Percentiles rank a stretch among this genome's conserved stretches.
These are phyloP conservation scores for Tolypocladium tropicale DNA, from an alignment of 2,329 filamentous ascomycete genomes.

Conservation along the genomic window DNA sequence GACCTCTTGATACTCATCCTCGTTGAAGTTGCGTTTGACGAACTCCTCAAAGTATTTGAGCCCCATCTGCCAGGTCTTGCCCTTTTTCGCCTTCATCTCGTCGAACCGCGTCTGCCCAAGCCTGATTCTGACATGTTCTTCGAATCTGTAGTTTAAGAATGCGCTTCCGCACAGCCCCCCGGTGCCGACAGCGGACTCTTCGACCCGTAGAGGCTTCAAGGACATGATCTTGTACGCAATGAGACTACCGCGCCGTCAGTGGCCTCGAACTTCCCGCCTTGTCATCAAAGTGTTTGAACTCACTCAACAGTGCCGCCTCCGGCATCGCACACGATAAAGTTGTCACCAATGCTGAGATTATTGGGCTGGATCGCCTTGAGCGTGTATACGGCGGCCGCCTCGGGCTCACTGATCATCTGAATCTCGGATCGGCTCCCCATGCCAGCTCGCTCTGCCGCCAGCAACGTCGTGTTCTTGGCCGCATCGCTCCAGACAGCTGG, in stretches of 20 bases:
- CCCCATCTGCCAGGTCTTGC: constrained; percentile 71
- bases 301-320: constrained; percentile 59
- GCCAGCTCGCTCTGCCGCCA: constrained; percentile 67
- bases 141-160: constrained; percentile 72
- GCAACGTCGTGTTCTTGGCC: constrained; percentile 73
- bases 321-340: constrained; percentile 53
- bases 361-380: constrained; percentile 71
- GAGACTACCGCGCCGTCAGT: constrained; percentile 32
- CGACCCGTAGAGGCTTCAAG: constrained; percentile 58
- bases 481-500: constrained; percentile 79
- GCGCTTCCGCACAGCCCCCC: constrained; percentile 70
- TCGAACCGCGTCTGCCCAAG: constrained; percentile 59
- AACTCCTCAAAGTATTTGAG: constrained; percentile 75
- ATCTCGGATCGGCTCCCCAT: constrained; percentile 63
- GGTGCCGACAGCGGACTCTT: constrained; percentile 71
- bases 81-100: constrained; percentile 68
- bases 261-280: not conserved
- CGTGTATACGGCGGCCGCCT: constrained; percentile 71
- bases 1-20: constrained; percentile 66
- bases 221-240: constrained; percentile 77
- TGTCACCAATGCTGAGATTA: constrained; percentile 57
- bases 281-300: constrained; percentile 13
- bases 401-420: constrained; percentile 72
- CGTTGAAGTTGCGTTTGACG: constrained; percentile 75
- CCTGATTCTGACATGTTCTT: constrained; percentile 61